Evolutionary conservation across 2,329 filamentous ascomycete genomes (phyloP).

Genomic region (Botrytis squamosa): DNA sequence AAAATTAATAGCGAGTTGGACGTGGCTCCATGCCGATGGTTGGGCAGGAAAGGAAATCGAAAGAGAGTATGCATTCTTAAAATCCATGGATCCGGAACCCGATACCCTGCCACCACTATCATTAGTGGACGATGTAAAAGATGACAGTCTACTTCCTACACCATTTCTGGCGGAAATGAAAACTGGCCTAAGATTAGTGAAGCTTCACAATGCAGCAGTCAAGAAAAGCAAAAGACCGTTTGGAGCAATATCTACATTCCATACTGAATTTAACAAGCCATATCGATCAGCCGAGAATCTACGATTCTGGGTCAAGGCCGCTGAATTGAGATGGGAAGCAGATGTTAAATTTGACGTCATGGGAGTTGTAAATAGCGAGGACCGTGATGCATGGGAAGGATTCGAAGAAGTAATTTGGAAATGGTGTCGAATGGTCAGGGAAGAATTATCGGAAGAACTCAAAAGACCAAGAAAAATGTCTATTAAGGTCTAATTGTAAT

Average conservation of each 20-base stretch:
- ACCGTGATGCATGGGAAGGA: constrained; percentile 68
- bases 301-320: constrained; percentile 93
- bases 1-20: constrained; percentile 66
- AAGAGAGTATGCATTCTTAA: constrained; percentile 78
- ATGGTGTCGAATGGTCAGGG: constrained; percentile 80
- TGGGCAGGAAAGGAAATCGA: constrained; percentile 75
- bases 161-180: constrained; percentile 72
- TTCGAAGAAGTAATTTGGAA: constrained; percentile 80
- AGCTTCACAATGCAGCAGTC: constrained; percentile 86
- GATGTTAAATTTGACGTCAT: constrained; percentile 81
- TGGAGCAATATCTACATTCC: constrained; percentile 82
- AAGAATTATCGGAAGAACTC: constrained; percentile 75
- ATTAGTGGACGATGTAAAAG: constrained; percentile 47
- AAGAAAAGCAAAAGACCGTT: constrained; percentile 83
- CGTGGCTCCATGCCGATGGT: constrained; percentile 69
- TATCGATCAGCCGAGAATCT: constrained; percentile 94
- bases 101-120: constrained; percentile 68
- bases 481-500: constrained; percentile 20
- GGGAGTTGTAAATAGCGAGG: constrained; percentile 74
- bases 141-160: constrained; percentile 56
- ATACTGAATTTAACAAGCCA: constrained; percentile 90
- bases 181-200: constrained; percentile 77
- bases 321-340: constrained; percentile 90
- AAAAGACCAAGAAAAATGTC: constrained; percentile 26
- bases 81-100: constrained; percentile 64